phyloP scores from a whole-genome alignment of 495 filamentous ascomycete genomes.

The Lentithecium fluviatile region DNA sequence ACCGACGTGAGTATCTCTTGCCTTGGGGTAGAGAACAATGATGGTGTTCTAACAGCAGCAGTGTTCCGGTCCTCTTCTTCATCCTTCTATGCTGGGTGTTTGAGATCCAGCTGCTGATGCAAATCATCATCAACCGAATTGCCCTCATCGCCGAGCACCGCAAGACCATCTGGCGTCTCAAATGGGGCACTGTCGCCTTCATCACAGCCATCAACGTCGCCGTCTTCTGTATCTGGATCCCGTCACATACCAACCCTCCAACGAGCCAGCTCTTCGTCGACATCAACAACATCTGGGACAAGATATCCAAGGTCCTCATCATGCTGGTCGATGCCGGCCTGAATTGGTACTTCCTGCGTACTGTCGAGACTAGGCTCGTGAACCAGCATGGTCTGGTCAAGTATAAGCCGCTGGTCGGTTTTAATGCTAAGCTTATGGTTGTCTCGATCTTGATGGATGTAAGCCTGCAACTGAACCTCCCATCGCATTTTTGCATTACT shows the following conservation, averaged over 20 bases:
- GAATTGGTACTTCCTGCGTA: conserved; percentile 52
- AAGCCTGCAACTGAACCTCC: conserved; percentile 13
- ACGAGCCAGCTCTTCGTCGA: conserved; percentile 37
- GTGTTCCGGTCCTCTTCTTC: conserved; percentile 23
- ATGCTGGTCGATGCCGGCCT: conserved; percentile 49
- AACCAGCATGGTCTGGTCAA: conserved; percentile 48
- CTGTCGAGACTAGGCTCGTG: conserved; percentile 49
- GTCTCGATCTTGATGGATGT: conserved; percentile 54
- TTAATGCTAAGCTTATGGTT: conserved; percentile 53
- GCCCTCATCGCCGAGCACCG: conserved; percentile 44
- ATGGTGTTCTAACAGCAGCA: neutral
- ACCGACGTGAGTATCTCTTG: conserved; percentile 15
- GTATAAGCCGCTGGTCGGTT: conserved; percentile 50
- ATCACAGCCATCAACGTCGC: conserved; percentile 50
- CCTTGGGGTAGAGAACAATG: neutral
- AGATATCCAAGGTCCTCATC: conserved; percentile 51
- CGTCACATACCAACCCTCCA: conserved; percentile 45
- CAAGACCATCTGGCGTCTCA: conserved; percentile 36
- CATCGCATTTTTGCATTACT: neutral
- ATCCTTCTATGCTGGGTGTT: conserved; percentile 60
- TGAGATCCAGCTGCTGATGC: conserved; percentile 72
- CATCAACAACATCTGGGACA: conserved; percentile 54
- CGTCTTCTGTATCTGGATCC: conserved; percentile 53
- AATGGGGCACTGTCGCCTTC: conserved; percentile 46
- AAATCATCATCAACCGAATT: conserved; percentile 57